Evolutionary conservation across 2,329 filamentous ascomycete genomes (phyloP).

Genomic region (Chrysoporthe deuterocubensis): DNA sequence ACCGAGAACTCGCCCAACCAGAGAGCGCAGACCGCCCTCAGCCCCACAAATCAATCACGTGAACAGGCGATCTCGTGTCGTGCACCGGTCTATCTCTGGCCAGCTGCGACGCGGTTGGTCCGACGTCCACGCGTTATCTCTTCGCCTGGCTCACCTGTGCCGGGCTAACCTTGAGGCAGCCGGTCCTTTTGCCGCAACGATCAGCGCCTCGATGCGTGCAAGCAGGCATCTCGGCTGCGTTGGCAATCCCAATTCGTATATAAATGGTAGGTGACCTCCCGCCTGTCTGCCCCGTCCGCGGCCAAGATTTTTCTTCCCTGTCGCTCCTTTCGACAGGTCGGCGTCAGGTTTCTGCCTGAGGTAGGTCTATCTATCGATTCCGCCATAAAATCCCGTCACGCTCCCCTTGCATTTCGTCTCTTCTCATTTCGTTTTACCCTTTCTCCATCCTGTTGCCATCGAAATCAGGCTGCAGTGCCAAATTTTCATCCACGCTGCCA

Average conservation of each 20-base stretch:
- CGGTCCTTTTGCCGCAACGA: conserved; percentile 20
- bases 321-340: conserved; percentile 5
- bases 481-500: not conserved
- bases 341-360: conserved; percentile 26
- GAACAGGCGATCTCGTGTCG: conserved; percentile 14
- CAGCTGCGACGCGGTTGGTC: conserved; percentile 26
- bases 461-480: not conserved
- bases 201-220: conserved; percentile 22
- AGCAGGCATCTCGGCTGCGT: conserved; percentile 2
- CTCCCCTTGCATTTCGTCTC: not conserved
- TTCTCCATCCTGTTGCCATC: not conserved
- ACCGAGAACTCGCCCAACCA: conserved; percentile 23
- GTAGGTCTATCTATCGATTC: conserved; percentile 17
- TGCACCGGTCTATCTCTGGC: conserved; percentile 6
- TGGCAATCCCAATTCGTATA: conserved; percentile 13
- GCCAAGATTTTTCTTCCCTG: conserved; percentile 4
- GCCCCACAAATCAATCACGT: conserved; percentile 22
- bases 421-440: not conserved
- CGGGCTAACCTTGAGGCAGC: conserved; percentile 24
- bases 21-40: too few species aligned
- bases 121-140: conserved; percentile 24
- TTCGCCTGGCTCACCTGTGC: conserved; percentile 19
- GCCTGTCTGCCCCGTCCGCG: conserved; percentile 9
- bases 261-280: conserved; percentile 22
- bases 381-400: conserved; percentile 1